phyloP scores from a whole-genome alignment of 768 basidiomycete genomes.

The Pisolithus microcarpus region DNA sequence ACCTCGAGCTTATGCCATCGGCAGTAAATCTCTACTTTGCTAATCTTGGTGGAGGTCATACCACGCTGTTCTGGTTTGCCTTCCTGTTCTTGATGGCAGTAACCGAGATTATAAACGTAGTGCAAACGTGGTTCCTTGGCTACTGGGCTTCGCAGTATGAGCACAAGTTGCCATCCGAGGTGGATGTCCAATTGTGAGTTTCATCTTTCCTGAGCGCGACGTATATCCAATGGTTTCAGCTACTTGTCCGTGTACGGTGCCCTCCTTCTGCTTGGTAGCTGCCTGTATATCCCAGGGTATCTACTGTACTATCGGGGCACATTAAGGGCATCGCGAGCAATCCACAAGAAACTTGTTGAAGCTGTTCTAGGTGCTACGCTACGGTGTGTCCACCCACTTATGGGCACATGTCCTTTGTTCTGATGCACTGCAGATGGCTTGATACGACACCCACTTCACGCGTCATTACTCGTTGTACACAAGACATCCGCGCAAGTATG shows the following conservation, averaged over 20 bases:
- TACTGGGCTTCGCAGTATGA: conserved; percentile 41
- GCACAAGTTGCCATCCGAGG: conserved; percentile 23
- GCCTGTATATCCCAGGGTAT: conserved; percentile 29
- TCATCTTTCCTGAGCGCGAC: neutral
- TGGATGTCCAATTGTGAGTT: conserved; percentile 29
- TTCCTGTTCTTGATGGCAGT: conserved; percentile 13
- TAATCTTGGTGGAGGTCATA: conserved; percentile 17
- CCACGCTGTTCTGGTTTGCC: conserved; percentile 27
- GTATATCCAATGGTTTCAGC: conserved; percentile 22
- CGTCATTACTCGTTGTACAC: conserved; percentile 29
- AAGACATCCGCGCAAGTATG: conserved; percentile 42
- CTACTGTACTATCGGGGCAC: conserved; percentile 41
- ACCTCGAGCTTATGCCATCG: neutral
- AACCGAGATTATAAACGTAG: conserved; percentile 14
- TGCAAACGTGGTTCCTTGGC: conserved; percentile 39
- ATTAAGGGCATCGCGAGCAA: conserved; percentile 45
- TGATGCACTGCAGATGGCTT: conserved; percentile 37
- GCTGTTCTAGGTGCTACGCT: conserved; percentile 56
- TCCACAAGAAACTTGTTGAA: conserved; percentile 46
- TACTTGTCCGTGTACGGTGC: conserved; percentile 41
- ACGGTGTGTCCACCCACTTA: conserved; percentile 40
- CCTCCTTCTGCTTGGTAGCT: conserved; percentile 27
- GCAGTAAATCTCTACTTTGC: conserved; percentile 23
- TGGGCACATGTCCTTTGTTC: conserved; percentile 18
- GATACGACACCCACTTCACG: conserved; percentile 48